Percentiles rank a stretch among this genome's conserved stretches.
Evolutionary conservation across 768 basidiomycete genomes (phyloP).

Genomic region (Amanita subjunquillea): DNA sequence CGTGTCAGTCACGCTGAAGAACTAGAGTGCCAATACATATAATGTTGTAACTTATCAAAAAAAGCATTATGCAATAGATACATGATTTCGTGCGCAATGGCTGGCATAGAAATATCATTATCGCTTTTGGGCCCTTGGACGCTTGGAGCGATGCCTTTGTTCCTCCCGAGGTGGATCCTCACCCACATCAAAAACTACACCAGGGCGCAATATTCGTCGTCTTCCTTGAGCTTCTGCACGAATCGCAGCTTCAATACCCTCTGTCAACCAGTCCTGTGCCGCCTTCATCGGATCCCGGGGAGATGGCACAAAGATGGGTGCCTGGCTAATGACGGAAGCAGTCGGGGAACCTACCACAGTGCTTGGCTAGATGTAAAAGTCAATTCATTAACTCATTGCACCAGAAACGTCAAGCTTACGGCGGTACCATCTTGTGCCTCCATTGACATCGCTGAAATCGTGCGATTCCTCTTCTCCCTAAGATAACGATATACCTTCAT

Average conservation of each 20-base stretch:
- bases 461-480: constrained; percentile 45
- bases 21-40: neutral
- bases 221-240: constrained; percentile 26
- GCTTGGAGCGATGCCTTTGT: constrained; percentile 15
- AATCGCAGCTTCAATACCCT: constrained; percentile 45
- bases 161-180: constrained; percentile 40
- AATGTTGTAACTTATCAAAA: neutral
- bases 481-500: constrained; percentile 52
- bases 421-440: constrained; percentile 76
- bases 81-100: neutral
- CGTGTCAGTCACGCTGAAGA: neutral
- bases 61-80: constrained; percentile 1
- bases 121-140: constrained; percentile 6
- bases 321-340: constrained; percentile 53
- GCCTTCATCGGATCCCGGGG: constrained; percentile 59
- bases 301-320: constrained; percentile 35
- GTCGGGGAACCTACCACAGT: constrained; percentile 71
- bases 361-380: constrained; percentile 34
- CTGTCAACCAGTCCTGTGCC: constrained; percentile 56
- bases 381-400: constrained; percentile 4
- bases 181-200: constrained; percentile 54
- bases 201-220: constrained; percentile 39
- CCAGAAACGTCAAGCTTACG: constrained; percentile 30
- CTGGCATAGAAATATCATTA: neutral
- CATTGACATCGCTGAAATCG: constrained; percentile 63